Conservation (phyloP, 176 grass and related monocot genomes). For the Puya raimondii region DNA sequence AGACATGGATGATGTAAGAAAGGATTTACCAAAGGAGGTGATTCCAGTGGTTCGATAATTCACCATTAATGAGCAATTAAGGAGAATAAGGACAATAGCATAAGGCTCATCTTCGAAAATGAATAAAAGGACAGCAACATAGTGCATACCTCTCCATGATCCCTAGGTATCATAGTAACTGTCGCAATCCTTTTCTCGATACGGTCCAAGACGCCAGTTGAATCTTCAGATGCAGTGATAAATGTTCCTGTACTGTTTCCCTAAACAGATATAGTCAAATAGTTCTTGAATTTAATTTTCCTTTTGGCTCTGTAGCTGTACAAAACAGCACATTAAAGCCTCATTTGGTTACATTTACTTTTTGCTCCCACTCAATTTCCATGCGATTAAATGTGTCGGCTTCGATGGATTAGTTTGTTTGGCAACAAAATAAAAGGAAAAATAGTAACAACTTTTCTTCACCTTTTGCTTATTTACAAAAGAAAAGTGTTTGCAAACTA, state of each 20-base stretch:
- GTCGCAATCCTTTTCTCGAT: constrained; percentile 16
- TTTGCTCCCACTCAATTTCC: no score
- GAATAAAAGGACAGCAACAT: not conserved
- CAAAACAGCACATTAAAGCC: not conserved
- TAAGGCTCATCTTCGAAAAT: not conserved
- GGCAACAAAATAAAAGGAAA: no score
- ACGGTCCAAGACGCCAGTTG: constrained; percentile 8
- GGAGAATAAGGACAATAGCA: no score
- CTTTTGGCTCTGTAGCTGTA: not conserved
- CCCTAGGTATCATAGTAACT: constrained; percentile 17
- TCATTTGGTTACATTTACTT: not conserved
- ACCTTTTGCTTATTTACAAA: no score
- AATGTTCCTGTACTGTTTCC: constrained; percentile 14
- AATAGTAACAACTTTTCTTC: no score
- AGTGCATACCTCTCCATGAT: constrained; percentile 22
- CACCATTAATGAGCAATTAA: not conserved
- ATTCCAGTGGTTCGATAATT: not conserved
- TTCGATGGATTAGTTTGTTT: no score
- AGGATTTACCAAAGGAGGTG: not conserved
- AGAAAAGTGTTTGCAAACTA: no score
- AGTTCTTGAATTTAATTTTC: not conserved
- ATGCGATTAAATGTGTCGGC: no score
- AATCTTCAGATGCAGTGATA: constrained; percentile 19
- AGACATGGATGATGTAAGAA: no score
- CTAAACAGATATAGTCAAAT: not conserved